A percentile compares a stretch with the other conserved stretches of the same genome.
These are phyloP conservation scores for Pulveroboletus sp. DNA, from an alignment of 768 basidiomycete genomes.

Conservation along the genomic window DNA sequence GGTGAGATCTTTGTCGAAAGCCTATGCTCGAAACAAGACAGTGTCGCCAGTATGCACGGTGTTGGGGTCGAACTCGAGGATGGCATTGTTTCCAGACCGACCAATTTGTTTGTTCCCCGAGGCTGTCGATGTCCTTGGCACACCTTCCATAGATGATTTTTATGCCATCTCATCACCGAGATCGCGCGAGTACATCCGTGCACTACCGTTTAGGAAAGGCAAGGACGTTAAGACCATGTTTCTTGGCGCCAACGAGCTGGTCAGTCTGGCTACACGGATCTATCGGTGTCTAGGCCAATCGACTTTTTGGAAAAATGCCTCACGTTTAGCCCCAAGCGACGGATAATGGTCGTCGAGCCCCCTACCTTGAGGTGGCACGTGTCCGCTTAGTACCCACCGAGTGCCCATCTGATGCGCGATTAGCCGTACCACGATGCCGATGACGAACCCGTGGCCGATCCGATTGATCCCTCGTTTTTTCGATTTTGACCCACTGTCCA, in stretches of 20 bases:
- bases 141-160: conserved; percentile 89
- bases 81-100: too few species aligned
- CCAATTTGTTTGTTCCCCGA: too few species aligned
- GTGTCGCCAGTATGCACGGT: too few species aligned
- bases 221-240: conserved; percentile 68
- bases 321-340: conserved; percentile 81
- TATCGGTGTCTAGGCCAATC: conserved; percentile 48
- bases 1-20: too few species aligned
- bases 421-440: conserved; percentile 86
- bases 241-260: conserved; percentile 69
- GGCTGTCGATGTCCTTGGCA: conserved; percentile 95
- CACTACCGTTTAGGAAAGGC: conserved; percentile 83
- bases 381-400: too few species aligned
- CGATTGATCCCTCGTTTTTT: conserved; percentile 78
- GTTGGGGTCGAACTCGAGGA: too few species aligned
- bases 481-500: conserved; percentile 71
- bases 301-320: conserved; percentile 79
- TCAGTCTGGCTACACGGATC: conserved; percentile 19
- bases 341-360: conserved; percentile 87
- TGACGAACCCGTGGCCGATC: conserved; percentile 83
- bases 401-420: neutral
- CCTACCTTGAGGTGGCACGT: conserved; percentile 78
- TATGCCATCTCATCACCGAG: conserved; percentile 83
- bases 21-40: too few species aligned
- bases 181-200: conserved; percentile 85